These are phyloP conservation scores for Pouteria glomerata DNA, from an alignment of 148 eudicot genomes.

Conservation along the genomic window DNA sequence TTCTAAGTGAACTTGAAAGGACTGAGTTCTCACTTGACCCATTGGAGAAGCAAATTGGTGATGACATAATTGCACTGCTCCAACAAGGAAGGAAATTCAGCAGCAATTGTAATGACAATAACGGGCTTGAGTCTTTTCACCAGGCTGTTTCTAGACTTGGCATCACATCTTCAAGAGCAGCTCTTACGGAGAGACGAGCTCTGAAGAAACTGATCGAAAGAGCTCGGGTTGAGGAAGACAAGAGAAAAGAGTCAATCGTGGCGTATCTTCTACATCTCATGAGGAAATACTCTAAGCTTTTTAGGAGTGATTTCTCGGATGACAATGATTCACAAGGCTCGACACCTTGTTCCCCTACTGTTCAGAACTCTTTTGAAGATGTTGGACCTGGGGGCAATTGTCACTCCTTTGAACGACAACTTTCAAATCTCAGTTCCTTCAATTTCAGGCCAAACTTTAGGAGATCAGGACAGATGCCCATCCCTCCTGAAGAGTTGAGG, in stretches of 20 bases:
- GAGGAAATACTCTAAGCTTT: constrained; percentile 90
- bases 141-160: constrained; percentile 81
- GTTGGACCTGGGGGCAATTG: constrained; percentile 29
- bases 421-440: constrained; percentile 75
- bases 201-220: constrained; percentile 81
- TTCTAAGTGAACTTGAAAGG: constrained; percentile 55
- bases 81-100: constrained; percentile 87
- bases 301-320: constrained; percentile 82
- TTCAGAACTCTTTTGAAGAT: constrained; percentile 62
- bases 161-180: constrained; percentile 90
- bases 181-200: constrained; percentile 86
- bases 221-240: constrained; percentile 85
- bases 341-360: constrained; percentile 94
- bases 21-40: constrained; percentile 75
- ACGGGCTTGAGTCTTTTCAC: constrained; percentile 86
- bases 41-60: constrained; percentile 81
- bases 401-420: constrained; percentile 67
- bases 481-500: constrained; percentile 93
- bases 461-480: constrained; percentile 59
- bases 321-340: constrained; percentile 98
- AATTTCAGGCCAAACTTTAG: constrained; percentile 65
- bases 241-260: constrained; percentile 88
- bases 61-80: constrained; percentile 74
- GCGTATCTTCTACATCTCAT: constrained; percentile 87
- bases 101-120: constrained; percentile 53